Conservation (phyloP, 2,329 filamentous ascomycete species). For the Microascus cirrosus region DNA sequence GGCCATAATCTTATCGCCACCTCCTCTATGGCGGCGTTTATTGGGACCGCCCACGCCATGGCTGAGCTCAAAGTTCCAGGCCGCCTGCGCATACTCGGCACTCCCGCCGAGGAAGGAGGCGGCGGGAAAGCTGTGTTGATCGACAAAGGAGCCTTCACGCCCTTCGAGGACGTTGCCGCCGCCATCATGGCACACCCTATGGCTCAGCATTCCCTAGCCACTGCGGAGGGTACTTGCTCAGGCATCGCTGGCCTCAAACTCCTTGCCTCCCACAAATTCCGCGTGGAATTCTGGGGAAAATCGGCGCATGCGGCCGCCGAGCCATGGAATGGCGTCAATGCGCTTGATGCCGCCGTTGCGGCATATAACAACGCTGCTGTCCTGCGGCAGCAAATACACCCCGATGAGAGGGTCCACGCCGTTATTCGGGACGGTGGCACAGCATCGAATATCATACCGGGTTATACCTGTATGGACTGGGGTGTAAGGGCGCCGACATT, state of each 20-base stretch:
- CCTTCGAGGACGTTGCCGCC: conserved; percentile 11
- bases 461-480: conserved; percentile 25
- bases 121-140: conserved; percentile 21
- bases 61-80: conserved; percentile 17
- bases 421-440: conserved; percentile 24
- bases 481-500: conserved; percentile 23
- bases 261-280: conserved; percentile 19
- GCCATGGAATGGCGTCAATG: conserved; percentile 25
- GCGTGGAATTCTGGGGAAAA: conserved; percentile 19
- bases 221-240: background rate
- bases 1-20: conserved; percentile 34
- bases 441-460: conserved; percentile 26
- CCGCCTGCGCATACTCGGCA: conserved; percentile 26
- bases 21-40: conserved; percentile 25
- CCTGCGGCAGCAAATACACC: conserved; percentile 24
- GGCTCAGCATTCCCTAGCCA: background rate
- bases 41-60: conserved; percentile 22
- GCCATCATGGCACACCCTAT: conserved; percentile 18
- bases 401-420: conserved; percentile 23
- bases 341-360: conserved; percentile 23
- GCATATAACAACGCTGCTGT: conserved; percentile 23
- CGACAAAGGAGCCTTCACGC: conserved; percentile 15
- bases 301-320: conserved; percentile 22
- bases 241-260: conserved; percentile 16
- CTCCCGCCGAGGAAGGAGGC: conserved; percentile 30